Conservation (phyloP, 2,329 filamentous ascomycete genomes). For the Cladosporium sp. region DNA sequence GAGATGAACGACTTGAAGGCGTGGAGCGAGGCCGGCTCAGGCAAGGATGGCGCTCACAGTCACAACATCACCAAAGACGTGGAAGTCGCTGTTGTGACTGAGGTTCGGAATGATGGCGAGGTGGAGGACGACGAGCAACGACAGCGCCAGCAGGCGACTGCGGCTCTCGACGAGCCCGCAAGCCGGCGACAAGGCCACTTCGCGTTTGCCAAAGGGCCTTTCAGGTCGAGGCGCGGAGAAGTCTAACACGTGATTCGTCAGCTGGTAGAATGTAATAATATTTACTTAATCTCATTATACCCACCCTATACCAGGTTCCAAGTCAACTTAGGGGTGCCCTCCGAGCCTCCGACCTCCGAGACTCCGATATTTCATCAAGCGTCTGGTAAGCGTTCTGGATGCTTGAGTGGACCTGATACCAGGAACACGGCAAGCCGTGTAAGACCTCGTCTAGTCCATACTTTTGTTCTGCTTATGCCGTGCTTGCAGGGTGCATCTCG, state of each 20-base stretch:
- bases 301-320: background rate
- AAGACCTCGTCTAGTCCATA: background rate
- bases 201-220: conserved; percentile 6
- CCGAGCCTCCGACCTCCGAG: background rate
- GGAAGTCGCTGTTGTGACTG: conserved; percentile 4
- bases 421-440: background rate
- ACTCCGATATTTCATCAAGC: too few relatives aligned
- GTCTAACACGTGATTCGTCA: background rate
- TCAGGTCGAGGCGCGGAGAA: conserved; percentile 5
- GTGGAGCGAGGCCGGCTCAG: conserved; percentile 9
- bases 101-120: background rate
- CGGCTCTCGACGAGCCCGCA: conserved; percentile 1
- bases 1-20: conserved; percentile 11
- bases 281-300: background rate
- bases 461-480: background rate
- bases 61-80: conserved; percentile 15
- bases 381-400: background rate
- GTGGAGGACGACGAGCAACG: background rate
- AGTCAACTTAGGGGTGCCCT: background rate
- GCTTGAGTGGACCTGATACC: background rate
- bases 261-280: background rate
- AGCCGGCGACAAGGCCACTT: conserved; percentile 1
- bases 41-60: background rate
- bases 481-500: background rate
- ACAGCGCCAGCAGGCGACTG: conserved; percentile 15